Evolutionary conservation across 768 basidiomycete genomes (phyloP).

Genomic region (Suillus clintonianus): DNA sequence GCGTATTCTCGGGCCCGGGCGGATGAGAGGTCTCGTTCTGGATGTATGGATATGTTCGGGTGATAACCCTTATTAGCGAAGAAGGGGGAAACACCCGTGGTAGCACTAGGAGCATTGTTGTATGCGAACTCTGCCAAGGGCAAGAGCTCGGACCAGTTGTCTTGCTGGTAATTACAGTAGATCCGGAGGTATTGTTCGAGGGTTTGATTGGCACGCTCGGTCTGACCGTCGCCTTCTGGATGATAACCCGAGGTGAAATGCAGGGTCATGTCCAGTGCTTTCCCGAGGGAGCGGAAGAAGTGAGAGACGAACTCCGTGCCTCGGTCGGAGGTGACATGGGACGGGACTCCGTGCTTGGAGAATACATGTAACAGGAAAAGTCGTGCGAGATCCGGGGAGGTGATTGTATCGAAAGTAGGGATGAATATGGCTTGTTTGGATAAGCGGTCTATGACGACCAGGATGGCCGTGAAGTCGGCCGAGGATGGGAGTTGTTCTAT

Average conservation of each 20-base stretch:
- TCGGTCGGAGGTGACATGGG: too few species aligned
- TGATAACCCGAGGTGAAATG: constrained; percentile 27
- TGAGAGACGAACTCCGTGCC: constrained; percentile 29
- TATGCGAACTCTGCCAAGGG: constrained; percentile 35
- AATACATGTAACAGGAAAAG: constrained; percentile 17
- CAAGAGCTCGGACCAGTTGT: constrained; percentile 36
- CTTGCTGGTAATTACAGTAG: background rate
- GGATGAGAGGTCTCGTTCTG: constrained; percentile 13
- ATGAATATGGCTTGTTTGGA: constrained; percentile 11
- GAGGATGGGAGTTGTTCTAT: background rate
- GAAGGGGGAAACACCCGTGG: constrained; percentile 34
- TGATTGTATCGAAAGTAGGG: constrained; percentile 11
- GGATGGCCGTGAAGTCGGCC: too few species aligned
- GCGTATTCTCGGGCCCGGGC: constrained; percentile 5
- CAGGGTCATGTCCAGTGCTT: constrained; percentile 23
- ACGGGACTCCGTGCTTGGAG: constrained; percentile 16
- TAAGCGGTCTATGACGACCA: too few species aligned
- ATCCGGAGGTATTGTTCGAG: too few species aligned
- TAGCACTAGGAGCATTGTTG: constrained; percentile 27
- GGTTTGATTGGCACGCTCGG: constrained; percentile 12
- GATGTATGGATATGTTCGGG: constrained; percentile 19
- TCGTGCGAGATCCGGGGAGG: constrained; percentile 11
- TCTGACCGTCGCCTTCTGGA: constrained; percentile 25
- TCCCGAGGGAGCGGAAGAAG: constrained; percentile 31
- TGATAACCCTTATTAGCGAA: constrained; percentile 32